Base-by-base conservation (phyloP, 768 basidiomycete species). In the Lanmaoa pseudosensibilis region DNA sequence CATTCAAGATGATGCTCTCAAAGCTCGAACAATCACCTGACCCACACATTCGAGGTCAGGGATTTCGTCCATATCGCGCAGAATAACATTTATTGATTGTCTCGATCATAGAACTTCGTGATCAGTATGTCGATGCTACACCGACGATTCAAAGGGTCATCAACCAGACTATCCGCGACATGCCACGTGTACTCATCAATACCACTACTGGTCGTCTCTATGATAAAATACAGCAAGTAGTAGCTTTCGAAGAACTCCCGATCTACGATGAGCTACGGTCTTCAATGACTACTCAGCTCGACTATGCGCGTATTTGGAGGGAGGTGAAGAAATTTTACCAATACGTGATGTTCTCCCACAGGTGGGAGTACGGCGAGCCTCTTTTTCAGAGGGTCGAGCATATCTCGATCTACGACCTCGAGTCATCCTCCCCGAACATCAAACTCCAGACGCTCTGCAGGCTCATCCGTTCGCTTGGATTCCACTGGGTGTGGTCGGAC, bases 311-410 rank as follows among this genome's bases (percentile, higher is more conserved):
- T 9, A 30, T 30, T 16, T 4, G n/a, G 8, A 36, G 4, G 15
- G 39, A 13, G 6, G 41, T 58, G 16, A 32, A 38, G 25, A 16
- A 23, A 19, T 58, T 32, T 44, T 58, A 43, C 23, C 52, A 8
- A 30, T 30, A 30, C 19, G 37, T 44, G 13, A 57, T 41, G 46
- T 19, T 57, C 25, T 57, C 56, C 1, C 57, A 58, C 19, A 21
- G 19, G 30, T 54, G 57, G 52, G 33, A 49, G 21, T 11, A 10
- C 3, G 25, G 23, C 7, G 52, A 58, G 18, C 38, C 57, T 4
- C 11, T 34, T 3, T 27, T 45, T 30, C 40, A 55, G 12, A 12
- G 21, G 10, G 32, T 58, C 37, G 16, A 41, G 33, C 7, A 37
- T 5, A n/a, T 2, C 15, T 27, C 52, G 16, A 5, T 57, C 10